Conservation (phyloP, 441 rosid species). For the Populus hybrid region DNA sequence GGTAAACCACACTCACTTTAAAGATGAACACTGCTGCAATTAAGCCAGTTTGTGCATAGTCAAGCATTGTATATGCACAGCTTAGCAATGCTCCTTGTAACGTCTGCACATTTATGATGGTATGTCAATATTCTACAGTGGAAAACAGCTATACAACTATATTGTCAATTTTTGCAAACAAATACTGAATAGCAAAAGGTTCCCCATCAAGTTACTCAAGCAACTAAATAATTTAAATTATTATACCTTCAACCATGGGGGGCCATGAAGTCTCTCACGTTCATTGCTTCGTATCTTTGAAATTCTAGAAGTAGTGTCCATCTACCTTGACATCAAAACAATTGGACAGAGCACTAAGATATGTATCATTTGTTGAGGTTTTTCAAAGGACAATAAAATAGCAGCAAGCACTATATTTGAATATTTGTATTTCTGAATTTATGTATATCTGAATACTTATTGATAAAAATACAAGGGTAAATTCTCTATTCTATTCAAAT, state of each 20-base stretch:
- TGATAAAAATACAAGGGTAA: neutral
- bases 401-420: neutral
- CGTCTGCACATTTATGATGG: conserved; percentile 39
- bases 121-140: conserved; percentile 6
- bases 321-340: conserved; percentile 65
- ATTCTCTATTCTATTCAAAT: conserved; percentile 8
- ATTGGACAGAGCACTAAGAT: conserved; percentile 15
- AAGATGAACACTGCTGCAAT: conserved; percentile 96
- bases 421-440: neutral
- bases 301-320: conserved; percentile 96
- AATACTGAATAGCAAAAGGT: neutral
- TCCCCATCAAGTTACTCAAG: neutral
- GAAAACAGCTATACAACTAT: neutral
- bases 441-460: neutral
- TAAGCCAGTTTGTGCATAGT: conserved; percentile 96
- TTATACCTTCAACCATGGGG: conserved; percentile 91
- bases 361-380: neutral
- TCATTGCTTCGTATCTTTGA: conserved; percentile 88
- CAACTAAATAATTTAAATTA: conserved; percentile 11
- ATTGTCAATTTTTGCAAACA: conserved; percentile 2
- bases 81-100: conserved; percentile 83
- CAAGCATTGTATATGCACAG: conserved; percentile 74
- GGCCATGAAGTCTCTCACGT: conserved; percentile 94
- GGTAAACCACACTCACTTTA: conserved; percentile 54
- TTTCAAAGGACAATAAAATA: neutral